Evolutionary conservation across 768 basidiomycete genomes (phyloP), one percentile per base, ranked within the genome.

Genomic region (Boletus rubropictus): DNA sequence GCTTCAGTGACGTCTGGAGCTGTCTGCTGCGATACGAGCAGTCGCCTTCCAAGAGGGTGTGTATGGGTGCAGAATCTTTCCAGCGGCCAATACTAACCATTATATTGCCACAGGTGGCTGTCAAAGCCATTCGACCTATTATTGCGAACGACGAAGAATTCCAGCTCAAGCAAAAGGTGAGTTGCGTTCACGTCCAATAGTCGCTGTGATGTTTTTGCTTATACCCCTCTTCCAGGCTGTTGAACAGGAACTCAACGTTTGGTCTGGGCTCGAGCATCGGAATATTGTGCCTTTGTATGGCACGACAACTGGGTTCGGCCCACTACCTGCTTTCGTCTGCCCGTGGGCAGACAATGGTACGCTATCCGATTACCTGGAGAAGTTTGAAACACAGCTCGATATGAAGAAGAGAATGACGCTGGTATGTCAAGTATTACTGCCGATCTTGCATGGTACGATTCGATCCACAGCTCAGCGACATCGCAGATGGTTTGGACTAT

Each of bases 341-440:
- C 69, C 67, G 0, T 69, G 69, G 68, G 54, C 59, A 20, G 59
- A 57, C 0, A 52, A 69, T 8, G 69, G 68, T 0, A 66, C 62
- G 4, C 39, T 68, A 3, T 58, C 58, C 6, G 52, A 55, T 27
- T 68, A 68, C 49, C 35, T 68, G 17, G 61, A 65, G 25, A 44
- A 44, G n/a, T 51, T 14, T 17, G 50, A 35, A 22, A 15, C 17
- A 7, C 5, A 9, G 2, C 46, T 59, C 14, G 43, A 62, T 44
- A 24, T 57, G 18, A 42, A 40, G 10, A 37, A 15, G 7, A 54
- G 65, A 20, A 12, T 64, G n/a, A 4, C 3, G 0, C 42, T 64
- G 51, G 62, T 57, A 49, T 22, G 57, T 40, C 4, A 9, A 5
- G 1, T n/a, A 27, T 24, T 1, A 7, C 4, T 11, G 3, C 14